Evolutionary conservation across 306 rosid genomes (phyloP), one percentile per base, ranked within the genome.

Genomic region (Quercus glauca): DNA sequence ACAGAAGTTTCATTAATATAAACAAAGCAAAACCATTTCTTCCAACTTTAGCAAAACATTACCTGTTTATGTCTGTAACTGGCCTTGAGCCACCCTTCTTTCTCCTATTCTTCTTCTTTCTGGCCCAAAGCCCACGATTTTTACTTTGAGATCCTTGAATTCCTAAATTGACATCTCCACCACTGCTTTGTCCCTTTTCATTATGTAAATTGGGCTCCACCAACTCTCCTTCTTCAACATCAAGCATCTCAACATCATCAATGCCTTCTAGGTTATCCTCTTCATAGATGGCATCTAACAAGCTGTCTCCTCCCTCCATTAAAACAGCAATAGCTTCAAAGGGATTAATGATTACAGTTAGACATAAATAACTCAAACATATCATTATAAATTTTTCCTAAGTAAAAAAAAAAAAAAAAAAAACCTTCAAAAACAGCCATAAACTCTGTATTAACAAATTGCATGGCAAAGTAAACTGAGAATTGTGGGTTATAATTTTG

Each of bases 211-310:
- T 69, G 26, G 64, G 74, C n/a, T 89, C 91, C 76, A 91, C 78
- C 43, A 95, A 65, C 79, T 92, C 99, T 7, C 98, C 97, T 85
- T 91, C 97, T 80, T 94, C 99, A 19, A 91, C 82, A 80, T 92
- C 99, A 12, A 83, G 21, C 99, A 95, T 95, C 28, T 95, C 98
- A 76, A 95, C 92, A 67, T 94, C 87, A 2, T 82, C 86, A 35
- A 33, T 75, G 61, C 78, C 83, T 20, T 85, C 92, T 12, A 85
- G 45, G 45, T 67, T 64, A 55, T 82, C 90, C 1, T 87, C 96
- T 69, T 90, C 95, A 17, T 78, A 64, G 73, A 94, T 82, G 63
- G 91, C 85, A 51, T 91, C 94, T 15, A 94, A 82, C 80, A 92
- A 75, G 86, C 73, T 90, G 80, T 88, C 94, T 31, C 74, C 93